phyloP scores from a whole-genome alignment of 768 basidiomycete genomes.

The Mycena crocata region DNA sequence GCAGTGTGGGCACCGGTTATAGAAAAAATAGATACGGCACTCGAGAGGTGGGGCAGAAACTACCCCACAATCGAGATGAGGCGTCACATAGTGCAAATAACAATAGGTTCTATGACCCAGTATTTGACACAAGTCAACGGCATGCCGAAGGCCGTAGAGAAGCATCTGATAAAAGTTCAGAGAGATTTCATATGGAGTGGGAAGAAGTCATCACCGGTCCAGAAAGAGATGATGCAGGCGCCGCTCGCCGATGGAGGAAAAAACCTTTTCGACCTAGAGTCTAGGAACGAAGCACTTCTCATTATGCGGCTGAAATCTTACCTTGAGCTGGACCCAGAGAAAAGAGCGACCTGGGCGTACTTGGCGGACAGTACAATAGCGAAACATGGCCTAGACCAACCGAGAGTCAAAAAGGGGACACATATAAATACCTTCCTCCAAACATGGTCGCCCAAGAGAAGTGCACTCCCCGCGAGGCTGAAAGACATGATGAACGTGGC shows the following conservation, averaged over 20 bases:
- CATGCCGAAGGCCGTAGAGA: too few species aligned
- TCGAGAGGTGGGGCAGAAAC: too few species aligned
- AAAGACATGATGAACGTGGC: background rate
- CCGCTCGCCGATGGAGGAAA: conserved; percentile 37
- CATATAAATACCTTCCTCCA: background rate
- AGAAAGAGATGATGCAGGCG: conserved; percentile 31
- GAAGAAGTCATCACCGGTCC: conserved; percentile 25
- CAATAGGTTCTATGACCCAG: too few species aligned
- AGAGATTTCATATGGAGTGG: too few species aligned
- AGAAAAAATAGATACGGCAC: too few species aligned
- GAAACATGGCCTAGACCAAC: background rate
- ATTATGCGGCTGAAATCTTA: conserved; percentile 42
- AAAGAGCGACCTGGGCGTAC: conserved; percentile 42
- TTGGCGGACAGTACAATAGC: conserved; percentile 42
- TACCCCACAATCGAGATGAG: too few species aligned
- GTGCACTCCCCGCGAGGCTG: background rate
- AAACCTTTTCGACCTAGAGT: conserved; percentile 37
- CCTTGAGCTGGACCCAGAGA: conserved; percentile 16
- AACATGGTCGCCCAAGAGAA: background rate
- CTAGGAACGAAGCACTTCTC: conserved; percentile 41
- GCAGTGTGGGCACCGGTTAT: too few species aligned
- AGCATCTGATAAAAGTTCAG: too few species aligned
- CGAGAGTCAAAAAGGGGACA: background rate
- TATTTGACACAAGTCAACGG: too few species aligned
- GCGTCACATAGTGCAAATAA: too few species aligned